Conservation (phyloP, 768 basidiomycete genomes). For the Russula sp. region DNA sequence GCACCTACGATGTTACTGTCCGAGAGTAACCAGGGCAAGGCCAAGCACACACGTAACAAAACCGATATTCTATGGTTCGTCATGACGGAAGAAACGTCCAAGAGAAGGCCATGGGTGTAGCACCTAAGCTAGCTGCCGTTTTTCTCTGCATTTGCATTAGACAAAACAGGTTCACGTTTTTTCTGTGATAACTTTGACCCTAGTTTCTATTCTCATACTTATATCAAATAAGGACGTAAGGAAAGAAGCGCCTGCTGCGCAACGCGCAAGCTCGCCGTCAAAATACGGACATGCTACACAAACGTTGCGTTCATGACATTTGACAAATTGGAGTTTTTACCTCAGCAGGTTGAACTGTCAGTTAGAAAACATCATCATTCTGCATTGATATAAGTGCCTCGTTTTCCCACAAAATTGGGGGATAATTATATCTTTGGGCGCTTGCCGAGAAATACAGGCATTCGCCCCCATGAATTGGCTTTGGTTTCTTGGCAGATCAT, state of each 20-base stretch:
- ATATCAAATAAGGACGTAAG: background rate
- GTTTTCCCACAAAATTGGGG: constrained; percentile 11
- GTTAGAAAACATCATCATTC: constrained; percentile 10
- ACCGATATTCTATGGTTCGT: background rate
- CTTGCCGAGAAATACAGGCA: background rate
- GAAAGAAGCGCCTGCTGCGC: background rate
- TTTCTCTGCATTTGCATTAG: background rate
- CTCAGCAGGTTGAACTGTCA: constrained; percentile 3
- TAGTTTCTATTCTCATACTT: background rate
- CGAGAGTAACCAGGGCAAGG: constrained; percentile 2
- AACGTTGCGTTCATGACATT: constrained; percentile 3
- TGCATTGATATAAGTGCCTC: background rate
- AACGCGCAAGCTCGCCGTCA: background rate
- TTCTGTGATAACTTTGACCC: background rate
- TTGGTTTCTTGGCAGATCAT: background rate
- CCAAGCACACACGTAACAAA: background rate
- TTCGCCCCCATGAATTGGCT: background rate
- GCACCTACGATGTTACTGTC: background rate
- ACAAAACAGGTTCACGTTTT: background rate
- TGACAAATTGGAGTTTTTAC: constrained; percentile 6
- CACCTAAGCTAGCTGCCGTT: background rate
- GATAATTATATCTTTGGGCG: constrained; percentile 5
- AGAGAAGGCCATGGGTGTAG: background rate
- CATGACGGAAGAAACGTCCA: background rate
- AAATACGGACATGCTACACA: background rate